A percentile compares a stretch with the other conserved stretches of the same genome.
phyloP scores from a whole-genome alignment of 768 basidiomycete genomes.

The Mycena vitilis region DNA sequence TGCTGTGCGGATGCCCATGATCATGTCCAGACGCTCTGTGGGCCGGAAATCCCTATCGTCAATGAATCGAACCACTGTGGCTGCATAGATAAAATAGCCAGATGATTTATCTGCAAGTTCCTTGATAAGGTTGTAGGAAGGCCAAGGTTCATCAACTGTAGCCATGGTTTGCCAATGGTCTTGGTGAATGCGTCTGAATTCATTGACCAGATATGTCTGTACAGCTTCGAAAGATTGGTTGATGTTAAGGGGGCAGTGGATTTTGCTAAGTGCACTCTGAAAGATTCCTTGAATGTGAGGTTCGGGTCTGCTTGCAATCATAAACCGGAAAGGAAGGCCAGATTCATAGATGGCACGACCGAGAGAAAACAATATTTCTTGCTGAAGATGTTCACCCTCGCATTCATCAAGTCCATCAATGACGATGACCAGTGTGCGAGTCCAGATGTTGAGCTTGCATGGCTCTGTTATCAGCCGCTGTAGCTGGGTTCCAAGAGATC shows the following conservation, averaged over 20 bases:
- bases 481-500: neutral
- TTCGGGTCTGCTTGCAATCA: neutral
- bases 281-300: neutral
- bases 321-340: neutral
- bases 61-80: neutral
- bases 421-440: neutral
- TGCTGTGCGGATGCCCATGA: neutral
- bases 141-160: neutral
- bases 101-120: neutral
- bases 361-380: neutral
- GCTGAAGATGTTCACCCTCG: neutral
- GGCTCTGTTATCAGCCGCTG: neutral
- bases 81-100: neutral
- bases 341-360: neutral
- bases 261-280: neutral
- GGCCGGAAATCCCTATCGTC: neutral
- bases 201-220: neutral
- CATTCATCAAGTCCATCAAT: neutral
- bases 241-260: neutral
- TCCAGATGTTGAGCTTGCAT: neutral
- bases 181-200: neutral
- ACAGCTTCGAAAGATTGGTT: neutral
- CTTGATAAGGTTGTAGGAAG: neutral
- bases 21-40: neutral
- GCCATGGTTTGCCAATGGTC: neutral